Conservation (phyloP, 805 yeast genomes). For the Jamesozyma jinghongensis region DNA sequence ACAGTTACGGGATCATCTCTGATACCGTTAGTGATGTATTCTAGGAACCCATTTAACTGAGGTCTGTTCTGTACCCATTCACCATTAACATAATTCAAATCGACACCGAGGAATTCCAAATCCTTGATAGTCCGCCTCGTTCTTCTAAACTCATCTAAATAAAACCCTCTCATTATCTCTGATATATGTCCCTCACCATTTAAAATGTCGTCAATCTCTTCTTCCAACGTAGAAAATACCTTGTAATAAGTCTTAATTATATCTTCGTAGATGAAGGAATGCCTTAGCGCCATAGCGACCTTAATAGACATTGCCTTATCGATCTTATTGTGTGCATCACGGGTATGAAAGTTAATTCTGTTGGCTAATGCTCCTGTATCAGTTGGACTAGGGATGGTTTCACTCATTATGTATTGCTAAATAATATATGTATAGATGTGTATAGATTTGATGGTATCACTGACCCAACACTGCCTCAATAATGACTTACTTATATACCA, state of each 20-base stretch:
- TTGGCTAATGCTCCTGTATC: constrained; percentile 79
- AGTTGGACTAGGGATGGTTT: constrained; percentile 55
- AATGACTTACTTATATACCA: too few relatives aligned
- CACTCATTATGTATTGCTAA: neutral
- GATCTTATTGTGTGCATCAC: constrained; percentile 55
- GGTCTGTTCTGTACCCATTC: constrained; percentile 18
- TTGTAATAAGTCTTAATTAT: constrained; percentile 69
- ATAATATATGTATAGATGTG: neutral
- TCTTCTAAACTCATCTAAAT: constrained; percentile 65
- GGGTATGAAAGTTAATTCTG: constrained; percentile 65
- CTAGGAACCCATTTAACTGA: constrained; percentile 51
- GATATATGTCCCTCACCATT: constrained; percentile 28
- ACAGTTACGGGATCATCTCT: constrained; percentile 58
- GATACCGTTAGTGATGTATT: constrained; percentile 49
- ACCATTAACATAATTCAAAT: constrained; percentile 26
- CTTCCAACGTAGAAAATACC: constrained; percentile 57
- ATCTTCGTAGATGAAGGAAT: constrained; percentile 68
- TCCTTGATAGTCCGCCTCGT: constrained; percentile 49
- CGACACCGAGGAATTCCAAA: constrained; percentile 56
- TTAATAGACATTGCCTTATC: constrained; percentile 60
- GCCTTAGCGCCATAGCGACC: constrained; percentile 67
- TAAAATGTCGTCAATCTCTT: constrained; percentile 38
- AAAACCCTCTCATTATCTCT: constrained; percentile 46
- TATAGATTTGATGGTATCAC: too few relatives aligned
- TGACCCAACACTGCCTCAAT: too few relatives aligned